Evolutionary conservation across 1,284 basidiomycete genomes (phyloP), one percentile per base, ranked within the genome.

Genomic region (Pseudozyma thailandica): DNA sequence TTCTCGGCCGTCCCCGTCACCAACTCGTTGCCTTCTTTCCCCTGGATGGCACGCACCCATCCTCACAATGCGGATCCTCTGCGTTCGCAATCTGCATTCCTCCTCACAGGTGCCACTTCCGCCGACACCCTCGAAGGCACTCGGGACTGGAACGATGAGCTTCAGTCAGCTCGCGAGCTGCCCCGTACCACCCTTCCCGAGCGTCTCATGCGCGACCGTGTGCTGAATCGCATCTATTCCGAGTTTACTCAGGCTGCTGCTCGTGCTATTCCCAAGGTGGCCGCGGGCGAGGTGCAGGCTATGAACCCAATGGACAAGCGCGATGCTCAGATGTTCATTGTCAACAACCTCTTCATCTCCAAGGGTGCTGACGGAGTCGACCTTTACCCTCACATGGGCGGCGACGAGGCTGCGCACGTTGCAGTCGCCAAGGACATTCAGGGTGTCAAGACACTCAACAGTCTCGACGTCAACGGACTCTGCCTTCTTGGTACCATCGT

Each of bases 81-180:
- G 42, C 84, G 87, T 53, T 84, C 85, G 18, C 87, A 88, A 78
- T 82, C 86, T 15, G 87, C 87, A 5, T 88, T 86, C 84, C 83
- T 88, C 38, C 84, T 86, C 69, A 86, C 86, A 1, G 87, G 87
- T 28, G 86, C 85, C 38, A 85, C 80, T 53, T 83, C 83, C 2
- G 82, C 85, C 25, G 86, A 87, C 49, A 84, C 83, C 16, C 82
- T 87, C 26, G 87, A 87, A 53, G 84, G 83, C 20, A 85, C 86
- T 5, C 83, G 87, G 53, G 87, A 88, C 77, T 88, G 87, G 87
- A 88, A 87, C 78, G 87, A 88, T 72, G 87, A 88, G 82, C 84
- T 87, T 35, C 86, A 87, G 66, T 85, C 86, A 35, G 85, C 86
- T 65, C 83, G 85, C 50, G 87, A 88, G 79, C 79, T 88, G 35